Base-by-base conservation (phyloP, 371 early-diverging fungal species). In the Syncephalastrum contaminatum region DNA sequence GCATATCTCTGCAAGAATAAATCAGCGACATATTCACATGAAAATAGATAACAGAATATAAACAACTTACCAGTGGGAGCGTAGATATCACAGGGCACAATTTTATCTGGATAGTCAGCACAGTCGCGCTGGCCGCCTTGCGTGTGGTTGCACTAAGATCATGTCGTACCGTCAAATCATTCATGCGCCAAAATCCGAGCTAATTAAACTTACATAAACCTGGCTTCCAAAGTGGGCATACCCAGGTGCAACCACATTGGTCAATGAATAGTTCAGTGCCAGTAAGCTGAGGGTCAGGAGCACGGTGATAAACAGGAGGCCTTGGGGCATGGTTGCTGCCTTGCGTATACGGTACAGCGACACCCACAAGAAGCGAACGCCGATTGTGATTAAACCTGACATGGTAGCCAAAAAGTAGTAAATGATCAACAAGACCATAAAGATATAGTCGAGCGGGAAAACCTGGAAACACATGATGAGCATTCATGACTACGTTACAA, bases 211-310 rank as follows among this genome's bases (percentile, higher is more conserved):
- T 70, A 86, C 85, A 64, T 83, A 88, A 49, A 74, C 72, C 66
- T 88, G 87, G 54, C 81, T 82, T 39, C 87, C 86, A 69, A 83
- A 88, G 66, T 84, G 84, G 39, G 86, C 70, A 59, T 88, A 88
- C 1, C 82, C 81, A 13, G 88, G 88, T 21, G 84, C 83, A 14
- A 87, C 77, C 8, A 80, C 71, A 49, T 77, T 77, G 27, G 84
- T 83, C 49, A 85, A 43, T 0, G 82, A 71, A 48, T 84, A 87
- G 30, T 78, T 75, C 22, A 87, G 59, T 6, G 84, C 84, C n/a
- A 85, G 70, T 21, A 87, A 55, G 36, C 80, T 74, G 43, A 88
- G 67, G 51, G 82, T 84, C 39, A 84, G 47, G 4, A 86, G 42
- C 25, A 80, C 71, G 19, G 77, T 64, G 6, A 70, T 67, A 21